These are phyloP conservation scores for Macrolepiota albuminosa DNA, from an alignment of 768 basidiomycete genomes.

Conservation along the genomic window DNA sequence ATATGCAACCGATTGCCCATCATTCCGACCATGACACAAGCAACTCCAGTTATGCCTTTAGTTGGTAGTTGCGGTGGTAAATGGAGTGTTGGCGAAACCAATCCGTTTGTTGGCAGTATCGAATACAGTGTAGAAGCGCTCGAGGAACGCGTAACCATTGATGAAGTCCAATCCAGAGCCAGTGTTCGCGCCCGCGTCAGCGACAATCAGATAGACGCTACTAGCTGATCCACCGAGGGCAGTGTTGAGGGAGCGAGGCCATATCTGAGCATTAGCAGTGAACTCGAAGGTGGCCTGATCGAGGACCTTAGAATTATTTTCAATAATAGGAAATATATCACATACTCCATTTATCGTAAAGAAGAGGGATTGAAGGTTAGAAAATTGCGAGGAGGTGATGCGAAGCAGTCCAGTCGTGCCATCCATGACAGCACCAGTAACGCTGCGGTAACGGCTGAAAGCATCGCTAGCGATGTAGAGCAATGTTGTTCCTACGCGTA, in stretches of 20 bases:
- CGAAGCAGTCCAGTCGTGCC: slow-evolving; percentile 42
- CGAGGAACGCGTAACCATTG: slow-evolving; percentile 48
- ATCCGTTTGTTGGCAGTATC: slow-evolving; percentile 54
- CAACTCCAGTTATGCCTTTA: neutral
- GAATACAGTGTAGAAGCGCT: slow-evolving; percentile 63
- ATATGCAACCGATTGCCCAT: neutral
- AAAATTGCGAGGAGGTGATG: slow-evolving; percentile 47
- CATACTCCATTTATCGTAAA: slow-evolving; percentile 50
- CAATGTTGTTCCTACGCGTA: slow-evolving; percentile 39
- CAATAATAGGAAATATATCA: neutral
- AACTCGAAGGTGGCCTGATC: slow-evolving; percentile 30
- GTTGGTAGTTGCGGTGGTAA: slow-evolving; percentile 41
- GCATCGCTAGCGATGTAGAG: slow-evolving; percentile 44
- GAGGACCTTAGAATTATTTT: neutral
- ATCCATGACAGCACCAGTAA: slow-evolving; percentile 42
- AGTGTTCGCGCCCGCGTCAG: slow-evolving; percentile 29
- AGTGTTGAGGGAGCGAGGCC: slow-evolving; percentile 30
- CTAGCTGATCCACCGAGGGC: slow-evolving; percentile 26
- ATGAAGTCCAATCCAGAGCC: slow-evolving; percentile 52
- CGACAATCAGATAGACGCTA: slow-evolving; percentile 30
- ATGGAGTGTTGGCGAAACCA: slow-evolving; percentile 50
- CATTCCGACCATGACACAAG: neutral
- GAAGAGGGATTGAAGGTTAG: slow-evolving; percentile 46
- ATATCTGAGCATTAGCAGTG: slow-evolving; percentile 34
- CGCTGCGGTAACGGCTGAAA: slow-evolving; percentile 35